Evolutionary conservation across 768 basidiomycete species (phyloP).

Genomic region (Exsudoporus frostii): DNA sequence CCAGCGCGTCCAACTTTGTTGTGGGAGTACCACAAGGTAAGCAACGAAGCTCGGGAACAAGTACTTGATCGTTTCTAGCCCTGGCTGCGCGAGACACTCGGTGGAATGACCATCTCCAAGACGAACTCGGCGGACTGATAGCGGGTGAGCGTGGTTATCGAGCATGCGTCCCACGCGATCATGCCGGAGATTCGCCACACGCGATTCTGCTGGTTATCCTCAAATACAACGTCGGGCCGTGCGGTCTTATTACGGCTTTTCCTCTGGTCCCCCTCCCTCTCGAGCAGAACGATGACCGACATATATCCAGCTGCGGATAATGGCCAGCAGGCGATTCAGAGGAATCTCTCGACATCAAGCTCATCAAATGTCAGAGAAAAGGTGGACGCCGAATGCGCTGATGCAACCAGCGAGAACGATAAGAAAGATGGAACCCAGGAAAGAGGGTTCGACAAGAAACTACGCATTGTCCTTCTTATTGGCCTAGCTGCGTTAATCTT

Average conservation of each 20-base stretch:
- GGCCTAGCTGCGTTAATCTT: conserved; percentile 60
- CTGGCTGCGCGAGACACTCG: neutral
- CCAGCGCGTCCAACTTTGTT: too few species aligned
- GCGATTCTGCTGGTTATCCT: neutral
- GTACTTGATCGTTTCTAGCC: neutral
- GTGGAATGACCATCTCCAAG: neutral
- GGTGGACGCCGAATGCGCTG: conserved; percentile 19
- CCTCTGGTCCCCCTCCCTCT: neutral
- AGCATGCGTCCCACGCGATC: conserved; percentile 3
- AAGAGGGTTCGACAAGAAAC: conserved; percentile 15
- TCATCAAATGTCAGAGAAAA: conserved; percentile 13
- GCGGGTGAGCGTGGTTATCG: neutral
- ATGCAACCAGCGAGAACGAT: conserved; percentile 3
- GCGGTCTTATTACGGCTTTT: conserved; percentile 6
- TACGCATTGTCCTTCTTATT: conserved; percentile 46
- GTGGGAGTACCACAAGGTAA: too few species aligned
- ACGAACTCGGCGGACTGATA: neutral
- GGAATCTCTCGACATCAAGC: conserved; percentile 15
- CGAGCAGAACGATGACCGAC: conserved; percentile 19
- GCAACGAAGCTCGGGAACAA: too few species aligned
- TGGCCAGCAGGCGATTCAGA: conserved; percentile 15
- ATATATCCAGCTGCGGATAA: neutral
- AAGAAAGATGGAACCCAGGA: conserved; percentile 3
- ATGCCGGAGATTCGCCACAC: neutral
- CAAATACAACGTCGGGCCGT: neutral